Evolutionary conservation across 371 early-diverging fungal species (phyloP), one percentile per base, ranked within the genome.

Genomic region (Dinochytrium kinnereticum): DNA sequence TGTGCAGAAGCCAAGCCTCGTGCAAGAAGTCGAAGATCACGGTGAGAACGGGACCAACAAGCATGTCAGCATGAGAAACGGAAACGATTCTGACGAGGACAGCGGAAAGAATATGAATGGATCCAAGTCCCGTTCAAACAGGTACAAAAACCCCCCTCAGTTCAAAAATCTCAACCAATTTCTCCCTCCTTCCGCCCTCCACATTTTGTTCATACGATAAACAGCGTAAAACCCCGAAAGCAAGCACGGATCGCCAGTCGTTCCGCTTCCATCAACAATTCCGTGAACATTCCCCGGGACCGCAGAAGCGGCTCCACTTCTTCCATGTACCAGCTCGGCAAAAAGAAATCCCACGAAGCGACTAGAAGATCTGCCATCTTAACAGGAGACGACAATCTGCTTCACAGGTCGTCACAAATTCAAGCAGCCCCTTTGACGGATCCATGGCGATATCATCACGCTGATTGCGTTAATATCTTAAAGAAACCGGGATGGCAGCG

Each of bases 401-500:
- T 64, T 2, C 38, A 64, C 24, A 5, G 36, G 36, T 7, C 64
- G 13, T 31, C 64, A 3, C 33, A 64, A 64, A 64, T 64, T 28
- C 64, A 7, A 28, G 34, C 34, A 44, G 40, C 55, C 10, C 69
- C 74, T 21, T 21, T 33, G 0, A 68, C 44, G 24, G 37, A 37
- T 3, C 38, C 59, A 19, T 69, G 75, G 75, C 44, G n/a, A 19
- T 19, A 70, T n/a, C 70, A 55, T 71, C 76, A 71, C 39, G 39
- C 50, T 26, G 51, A 55, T 24, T 76, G 72, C 38, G n/a, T 75
- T 5, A 36, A 26, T 33, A 53, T 68, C 5, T 34, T 81, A 3
- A 17, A 51, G 39, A 81, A 78, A 61, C 34, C 68, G 15, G 28
- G 68, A 3, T 73, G 53, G 30, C 74, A 74, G 59, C 50, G 81